Conservation (phyloP, 805 yeast species). For the Metschnikowia peoriensis region DNA sequence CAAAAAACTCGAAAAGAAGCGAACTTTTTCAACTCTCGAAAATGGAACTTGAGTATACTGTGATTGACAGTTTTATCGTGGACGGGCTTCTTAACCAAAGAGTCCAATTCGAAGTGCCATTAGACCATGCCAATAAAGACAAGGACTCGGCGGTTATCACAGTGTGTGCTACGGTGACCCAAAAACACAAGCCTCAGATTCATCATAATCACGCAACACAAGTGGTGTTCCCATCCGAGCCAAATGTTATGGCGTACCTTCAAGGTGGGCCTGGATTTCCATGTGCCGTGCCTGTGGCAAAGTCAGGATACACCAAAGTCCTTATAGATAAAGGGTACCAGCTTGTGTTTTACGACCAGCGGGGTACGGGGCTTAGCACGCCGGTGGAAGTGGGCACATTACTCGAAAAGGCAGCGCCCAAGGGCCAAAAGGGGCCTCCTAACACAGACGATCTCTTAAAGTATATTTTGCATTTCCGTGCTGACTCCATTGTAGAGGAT, state of each 20-base stretch:
- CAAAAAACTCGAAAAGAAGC: too few relatives aligned
- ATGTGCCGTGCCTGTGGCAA: constrained; percentile 37
- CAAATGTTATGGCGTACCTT: constrained; percentile 41
- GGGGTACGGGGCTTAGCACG: constrained; percentile 60
- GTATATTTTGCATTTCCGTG: constrained; percentile 47
- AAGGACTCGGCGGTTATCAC: constrained; percentile 7
- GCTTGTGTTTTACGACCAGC: constrained; percentile 50
- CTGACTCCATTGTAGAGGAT: constrained; percentile 52
- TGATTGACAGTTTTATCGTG: constrained; percentile 17
- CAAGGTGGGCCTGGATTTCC: constrained; percentile 61
- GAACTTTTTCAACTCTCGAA: background rate
- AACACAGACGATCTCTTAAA: constrained; percentile 31
- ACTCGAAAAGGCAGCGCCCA: constrained; percentile 1
- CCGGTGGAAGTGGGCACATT: constrained; percentile 40
- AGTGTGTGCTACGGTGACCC: constrained; percentile 35
- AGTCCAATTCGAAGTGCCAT: constrained; percentile 21
- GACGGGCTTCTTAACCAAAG: constrained; percentile 21
- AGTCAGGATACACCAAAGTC: constrained; percentile 35
- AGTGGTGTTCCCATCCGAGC: constrained; percentile 25
- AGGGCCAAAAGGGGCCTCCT: background rate
- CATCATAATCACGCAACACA: constrained; percentile 14
- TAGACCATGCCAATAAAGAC: constrained; percentile 19
- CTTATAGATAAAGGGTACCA: constrained; percentile 42
- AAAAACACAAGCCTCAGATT: constrained; percentile 24
- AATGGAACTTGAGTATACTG: constrained; percentile 2